Conservation (phyloP, 176 grass and related monocot genomes). For the Canna indica region DNA sequence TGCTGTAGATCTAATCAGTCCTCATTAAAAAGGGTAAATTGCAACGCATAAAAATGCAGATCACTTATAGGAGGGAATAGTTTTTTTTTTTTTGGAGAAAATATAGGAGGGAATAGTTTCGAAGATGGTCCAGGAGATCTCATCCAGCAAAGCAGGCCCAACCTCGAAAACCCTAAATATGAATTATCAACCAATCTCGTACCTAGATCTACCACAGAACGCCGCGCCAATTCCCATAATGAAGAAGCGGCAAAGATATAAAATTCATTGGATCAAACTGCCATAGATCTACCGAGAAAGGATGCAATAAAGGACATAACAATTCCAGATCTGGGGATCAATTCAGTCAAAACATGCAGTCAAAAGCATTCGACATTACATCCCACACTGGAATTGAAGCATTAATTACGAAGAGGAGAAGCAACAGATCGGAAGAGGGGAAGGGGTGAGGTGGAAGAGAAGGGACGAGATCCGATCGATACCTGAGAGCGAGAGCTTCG, state of each 20-base stretch:
- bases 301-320: background rate
- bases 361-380: background rate
- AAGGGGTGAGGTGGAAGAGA: background rate
- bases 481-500: constrained; percentile 1
- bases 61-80: background rate
- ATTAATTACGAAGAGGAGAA: background rate
- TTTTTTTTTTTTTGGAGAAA: too few species aligned
- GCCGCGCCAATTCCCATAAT: background rate
- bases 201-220: background rate
- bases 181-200: background rate
- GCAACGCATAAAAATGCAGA: background rate
- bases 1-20: background rate
- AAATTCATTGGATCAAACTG: background rate
- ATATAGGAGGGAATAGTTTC: background rate
- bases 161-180: background rate
- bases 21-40: background rate
- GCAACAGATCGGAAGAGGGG: background rate
- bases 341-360: background rate
- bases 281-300: background rate
- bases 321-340: background rate
- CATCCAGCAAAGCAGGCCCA: background rate
- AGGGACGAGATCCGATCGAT: background rate
- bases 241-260: background rate
- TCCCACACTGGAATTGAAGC: background rate
- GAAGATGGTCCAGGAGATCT: background rate